Conservation (phyloP, 176 grass and related monocot species). For the Oryza meridionalis region DNA sequence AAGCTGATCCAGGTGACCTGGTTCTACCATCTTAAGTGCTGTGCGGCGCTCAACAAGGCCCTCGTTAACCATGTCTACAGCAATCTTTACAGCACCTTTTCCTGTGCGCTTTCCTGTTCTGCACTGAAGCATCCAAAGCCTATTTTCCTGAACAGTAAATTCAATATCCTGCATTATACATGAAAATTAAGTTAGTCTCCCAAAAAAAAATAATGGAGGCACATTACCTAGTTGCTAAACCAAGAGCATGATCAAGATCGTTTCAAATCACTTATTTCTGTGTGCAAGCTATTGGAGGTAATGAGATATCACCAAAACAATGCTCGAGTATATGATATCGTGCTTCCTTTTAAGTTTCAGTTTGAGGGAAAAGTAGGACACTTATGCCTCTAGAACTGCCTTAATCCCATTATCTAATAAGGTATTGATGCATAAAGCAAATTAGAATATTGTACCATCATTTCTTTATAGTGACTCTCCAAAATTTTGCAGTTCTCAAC, state of each 20-base stretch:
- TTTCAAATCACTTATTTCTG: not conserved
- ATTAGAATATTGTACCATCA: constrained; percentile 69
- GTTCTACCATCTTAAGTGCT: constrained; percentile 95
- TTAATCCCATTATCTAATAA: not conserved
- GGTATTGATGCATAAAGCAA: constrained; percentile 9
- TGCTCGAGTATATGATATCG: constrained; percentile 17
- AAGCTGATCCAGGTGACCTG: constrained; percentile 94
- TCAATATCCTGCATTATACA: constrained; percentile 79
- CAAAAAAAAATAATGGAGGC: not conserved
- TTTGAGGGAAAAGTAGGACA: not conserved
- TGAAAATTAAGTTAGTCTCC: constrained; percentile 11
- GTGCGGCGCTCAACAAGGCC: constrained; percentile 61
- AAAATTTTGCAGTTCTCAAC: constrained; percentile 92
- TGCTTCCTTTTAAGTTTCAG: not conserved
- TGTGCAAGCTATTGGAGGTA: not conserved
- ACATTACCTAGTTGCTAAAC: not conserved
- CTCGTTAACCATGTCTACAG: constrained; percentile 89
- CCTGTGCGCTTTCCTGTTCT: constrained; percentile 93
- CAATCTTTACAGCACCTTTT: constrained; percentile 85
- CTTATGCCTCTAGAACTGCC: not conserved
- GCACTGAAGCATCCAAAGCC: constrained; percentile 99
- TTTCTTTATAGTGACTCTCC: constrained; percentile 95
- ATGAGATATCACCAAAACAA: not conserved
- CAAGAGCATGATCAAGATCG: constrained; percentile 12
- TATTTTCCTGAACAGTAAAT: constrained; percentile 96